These are phyloP conservation scores for Termitomyces sp. DNA, from an alignment of 1,284 basidiomycete species.

Conservation along the genomic window DNA sequence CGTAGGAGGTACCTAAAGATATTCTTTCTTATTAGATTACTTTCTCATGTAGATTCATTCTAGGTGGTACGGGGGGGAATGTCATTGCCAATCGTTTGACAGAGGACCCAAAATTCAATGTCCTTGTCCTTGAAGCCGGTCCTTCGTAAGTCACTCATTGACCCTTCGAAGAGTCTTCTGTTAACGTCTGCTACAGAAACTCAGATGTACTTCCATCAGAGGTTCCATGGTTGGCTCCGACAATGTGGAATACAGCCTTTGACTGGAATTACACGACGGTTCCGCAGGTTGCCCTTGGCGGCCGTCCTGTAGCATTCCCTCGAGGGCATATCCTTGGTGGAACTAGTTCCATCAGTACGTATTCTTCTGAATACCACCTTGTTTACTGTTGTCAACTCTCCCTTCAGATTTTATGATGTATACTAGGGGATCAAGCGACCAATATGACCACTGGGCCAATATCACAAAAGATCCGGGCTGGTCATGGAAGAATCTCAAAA, in stretches of 20 bases:
- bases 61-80: constrained; percentile 20
- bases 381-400: background rate
- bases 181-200: constrained; percentile 7
- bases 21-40: background rate
- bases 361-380: background rate
- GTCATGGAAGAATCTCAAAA: constrained; percentile 32
- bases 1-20: constrained; percentile 12
- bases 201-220: constrained; percentile 8
- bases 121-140: constrained; percentile 20
- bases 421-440: constrained; percentile 33
- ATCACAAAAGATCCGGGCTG: constrained; percentile 33
- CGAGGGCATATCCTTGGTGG: constrained; percentile 27
- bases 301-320: constrained; percentile 18
- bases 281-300: constrained; percentile 18
- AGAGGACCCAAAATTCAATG: constrained; percentile 14
- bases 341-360: constrained; percentile 27
- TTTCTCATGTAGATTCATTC: background rate
- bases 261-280: constrained; percentile 26
- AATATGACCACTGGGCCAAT: constrained; percentile 32
- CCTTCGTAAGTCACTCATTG: constrained; percentile 5
- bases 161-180: background rate
- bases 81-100: constrained; percentile 10
- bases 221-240: constrained; percentile 10
- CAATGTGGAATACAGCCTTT: constrained; percentile 13
- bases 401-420: constrained; percentile 34